These are phyloP conservation scores for Chlorella sp. DNA, from an alignment of 139 green algal species.

Conservation along the genomic window DNA sequence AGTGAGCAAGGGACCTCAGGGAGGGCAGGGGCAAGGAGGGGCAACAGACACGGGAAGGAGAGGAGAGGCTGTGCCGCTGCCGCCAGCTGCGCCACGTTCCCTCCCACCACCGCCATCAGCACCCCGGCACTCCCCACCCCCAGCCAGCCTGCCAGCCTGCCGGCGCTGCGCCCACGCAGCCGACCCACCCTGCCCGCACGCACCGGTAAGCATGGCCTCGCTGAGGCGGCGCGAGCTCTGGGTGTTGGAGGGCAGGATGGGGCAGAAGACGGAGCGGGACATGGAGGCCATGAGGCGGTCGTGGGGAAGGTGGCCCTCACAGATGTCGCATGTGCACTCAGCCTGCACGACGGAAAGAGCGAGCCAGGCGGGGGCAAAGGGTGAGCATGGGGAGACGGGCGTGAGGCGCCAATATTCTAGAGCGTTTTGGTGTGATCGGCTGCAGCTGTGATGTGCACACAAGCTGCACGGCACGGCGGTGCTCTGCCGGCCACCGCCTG, in stretches of 20 bases:
- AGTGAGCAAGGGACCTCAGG: neutral
- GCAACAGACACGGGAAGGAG: neutral
- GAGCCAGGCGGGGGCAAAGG: neutral
- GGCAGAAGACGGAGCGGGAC: conserved; percentile 44
- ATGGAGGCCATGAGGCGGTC: conserved; percentile 32
- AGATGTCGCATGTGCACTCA: conserved; percentile 55
- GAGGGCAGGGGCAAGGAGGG: neutral
- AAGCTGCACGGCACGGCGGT: neutral
- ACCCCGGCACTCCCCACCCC: no score
- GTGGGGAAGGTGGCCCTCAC: conserved; percentile 38
- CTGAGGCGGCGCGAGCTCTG: conserved; percentile 43
- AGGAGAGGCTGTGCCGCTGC: neutral
- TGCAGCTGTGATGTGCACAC: no score
- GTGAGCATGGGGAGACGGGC: neutral
- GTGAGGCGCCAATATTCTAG: no score
- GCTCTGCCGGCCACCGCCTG: neutral
- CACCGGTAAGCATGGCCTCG: conserved; percentile 45
- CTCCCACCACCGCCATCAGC: neutral
- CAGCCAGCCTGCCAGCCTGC: neutral
- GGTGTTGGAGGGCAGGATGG: conserved; percentile 44
- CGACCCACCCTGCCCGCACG: neutral
- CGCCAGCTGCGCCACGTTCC: neutral
- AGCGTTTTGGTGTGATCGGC: no score
- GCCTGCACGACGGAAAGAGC: neutral
- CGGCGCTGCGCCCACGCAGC: neutral